Percentiles rank a stretch among this genome's conserved stretches.
These are phyloP conservation scores for Curvularia lunata DNA, from an alignment of 2,329 filamentous ascomycete genomes.

Conservation along the genomic window DNA sequence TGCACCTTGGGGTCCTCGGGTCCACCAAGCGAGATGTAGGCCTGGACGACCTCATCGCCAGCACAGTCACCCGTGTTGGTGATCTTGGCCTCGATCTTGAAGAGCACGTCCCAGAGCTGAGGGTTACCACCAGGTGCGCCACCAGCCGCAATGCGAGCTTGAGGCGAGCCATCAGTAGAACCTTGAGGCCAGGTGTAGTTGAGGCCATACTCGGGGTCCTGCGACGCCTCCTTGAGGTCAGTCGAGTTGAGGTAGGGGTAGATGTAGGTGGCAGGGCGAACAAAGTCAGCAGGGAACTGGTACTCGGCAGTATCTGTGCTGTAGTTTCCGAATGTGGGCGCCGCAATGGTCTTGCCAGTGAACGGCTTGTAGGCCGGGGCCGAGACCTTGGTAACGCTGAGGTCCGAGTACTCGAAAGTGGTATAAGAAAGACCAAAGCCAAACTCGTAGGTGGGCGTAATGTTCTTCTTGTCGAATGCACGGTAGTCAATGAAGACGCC, in stretches of 20 bases:
- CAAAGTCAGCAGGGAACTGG: slow-evolving; percentile 68
- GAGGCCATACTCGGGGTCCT: slow-evolving; percentile 66
- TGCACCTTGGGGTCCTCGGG: slow-evolving; percentile 69
- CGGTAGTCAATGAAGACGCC: slow-evolving; percentile 84
- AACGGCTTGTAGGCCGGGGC: slow-evolving; percentile 64
- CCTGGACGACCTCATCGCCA: slow-evolving; percentile 76
- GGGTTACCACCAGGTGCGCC: slow-evolving; percentile 68
- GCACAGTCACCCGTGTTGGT: slow-evolving; percentile 71
- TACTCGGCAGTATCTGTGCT: slow-evolving; percentile 70
- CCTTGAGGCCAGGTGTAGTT: slow-evolving; percentile 64
- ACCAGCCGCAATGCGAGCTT: slow-evolving; percentile 67
- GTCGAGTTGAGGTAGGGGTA: slow-evolving; percentile 75
- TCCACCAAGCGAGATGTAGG: slow-evolving; percentile 81
- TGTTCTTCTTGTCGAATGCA: slow-evolving; percentile 70
- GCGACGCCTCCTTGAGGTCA: slow-evolving; percentile 62
- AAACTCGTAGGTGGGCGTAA: slow-evolving; percentile 78
- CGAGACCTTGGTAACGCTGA: slow-evolving; percentile 62
- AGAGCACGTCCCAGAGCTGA: slow-evolving; percentile 71
- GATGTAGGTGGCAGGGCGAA: slow-evolving; percentile 63
- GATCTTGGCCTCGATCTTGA: slow-evolving; percentile 70
- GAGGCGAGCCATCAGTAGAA: slow-evolving; percentile 62
- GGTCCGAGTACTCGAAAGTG: slow-evolving; percentile 75
- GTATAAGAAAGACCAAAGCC: slow-evolving; percentile 83
- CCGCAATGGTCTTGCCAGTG: slow-evolving; percentile 65
- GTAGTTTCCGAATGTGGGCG: slow-evolving; percentile 69